Evolutionary conservation across 805 yeast genomes (phyloP).

Genomic region (Hyphopichia homilentoma): DNA sequence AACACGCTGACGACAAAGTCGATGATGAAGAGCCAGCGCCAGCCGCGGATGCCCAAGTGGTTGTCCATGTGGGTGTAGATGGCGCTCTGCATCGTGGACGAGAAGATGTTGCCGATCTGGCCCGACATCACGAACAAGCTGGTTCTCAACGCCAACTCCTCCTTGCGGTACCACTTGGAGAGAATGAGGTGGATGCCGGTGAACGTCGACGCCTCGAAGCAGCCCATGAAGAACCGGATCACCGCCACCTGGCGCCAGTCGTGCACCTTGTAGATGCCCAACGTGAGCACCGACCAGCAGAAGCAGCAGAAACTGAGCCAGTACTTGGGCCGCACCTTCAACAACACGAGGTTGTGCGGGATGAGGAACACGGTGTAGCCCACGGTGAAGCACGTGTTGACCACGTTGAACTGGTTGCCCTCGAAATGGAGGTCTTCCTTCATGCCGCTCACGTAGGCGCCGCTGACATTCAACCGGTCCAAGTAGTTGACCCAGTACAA

Average conservation of each 20-base stretch:
- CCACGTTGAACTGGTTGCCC: constrained; percentile 48
- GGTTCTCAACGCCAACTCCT: constrained; percentile 46
- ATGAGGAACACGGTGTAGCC: constrained; percentile 62
- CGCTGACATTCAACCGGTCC: constrained; percentile 39
- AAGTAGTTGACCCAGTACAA: constrained; percentile 51
- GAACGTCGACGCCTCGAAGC: constrained; percentile 57
- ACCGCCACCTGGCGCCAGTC: constrained; percentile 49
- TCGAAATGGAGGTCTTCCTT: constrained; percentile 47
- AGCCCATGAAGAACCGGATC: constrained; percentile 57
- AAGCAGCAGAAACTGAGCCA: constrained; percentile 54
- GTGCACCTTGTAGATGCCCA: constrained; percentile 47
- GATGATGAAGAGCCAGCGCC: constrained; percentile 69
- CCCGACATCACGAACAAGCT: constrained; percentile 57
- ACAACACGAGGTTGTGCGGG: constrained; percentile 54
- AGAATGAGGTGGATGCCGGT: constrained; percentile 52
- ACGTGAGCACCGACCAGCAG: constrained; percentile 54
- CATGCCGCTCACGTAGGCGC: constrained; percentile 68
- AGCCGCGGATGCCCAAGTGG: constrained; percentile 49
- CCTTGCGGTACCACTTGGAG: constrained; percentile 50
- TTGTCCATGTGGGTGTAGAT: constrained; percentile 46
- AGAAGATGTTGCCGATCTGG: constrained; percentile 50
- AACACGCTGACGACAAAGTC: constrained; percentile 59
- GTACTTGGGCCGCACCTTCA: constrained; percentile 51
- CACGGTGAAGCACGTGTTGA: constrained; percentile 54
- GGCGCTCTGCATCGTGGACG: constrained; percentile 57